Evolutionary conservation across 169 alveolate species (phyloP).

Genomic region (Theileria equi): DNA sequence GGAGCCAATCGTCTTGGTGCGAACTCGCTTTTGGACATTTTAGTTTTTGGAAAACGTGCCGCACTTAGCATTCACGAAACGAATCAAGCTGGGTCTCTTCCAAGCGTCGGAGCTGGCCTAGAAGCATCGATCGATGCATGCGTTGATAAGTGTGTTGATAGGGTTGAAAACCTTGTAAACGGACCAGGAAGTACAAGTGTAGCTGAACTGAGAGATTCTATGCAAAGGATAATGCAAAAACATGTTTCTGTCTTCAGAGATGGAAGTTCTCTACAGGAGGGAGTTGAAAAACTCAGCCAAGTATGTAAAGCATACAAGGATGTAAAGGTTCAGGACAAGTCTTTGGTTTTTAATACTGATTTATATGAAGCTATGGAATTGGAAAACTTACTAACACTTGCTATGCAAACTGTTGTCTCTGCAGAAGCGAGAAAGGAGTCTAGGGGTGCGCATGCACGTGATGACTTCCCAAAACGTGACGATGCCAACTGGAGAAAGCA

Average conservation of each 20-base stretch:
- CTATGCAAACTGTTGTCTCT: constrained; percentile 88
- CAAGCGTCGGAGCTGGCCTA: not conserved
- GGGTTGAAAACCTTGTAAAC: constrained; percentile 36
- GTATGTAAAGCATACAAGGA: constrained; percentile 78
- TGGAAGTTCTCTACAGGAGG: constrained; percentile 84
- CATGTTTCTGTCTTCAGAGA: constrained; percentile 95
- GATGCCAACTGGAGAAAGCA: constrained; percentile 95
- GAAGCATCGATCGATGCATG: constrained; percentile 15
- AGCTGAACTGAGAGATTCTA: constrained; percentile 60
- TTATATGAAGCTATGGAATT: constrained; percentile 92
- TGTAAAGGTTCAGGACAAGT: constrained; percentile 85
- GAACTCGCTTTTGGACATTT: constrained; percentile 94
- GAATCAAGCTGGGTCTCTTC: constrained; percentile 1
- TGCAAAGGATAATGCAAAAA: constrained; percentile 90
- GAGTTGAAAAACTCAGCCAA: constrained; percentile 79
- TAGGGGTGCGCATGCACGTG: constrained; percentile 98
- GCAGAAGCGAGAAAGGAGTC: constrained; percentile 95
- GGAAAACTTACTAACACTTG: constrained; percentile 88
- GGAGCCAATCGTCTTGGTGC: constrained; percentile 99
- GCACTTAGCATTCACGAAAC: constrained; percentile 86
- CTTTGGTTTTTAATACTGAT: constrained; percentile 94
- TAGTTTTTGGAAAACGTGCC: constrained; percentile 95
- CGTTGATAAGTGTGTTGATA: constrained; percentile 81
- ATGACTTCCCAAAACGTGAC: constrained; percentile 93
- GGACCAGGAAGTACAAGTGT: constrained; percentile 42